phyloP scores from a whole-genome alignment of 257 asterid genomes.

The Leptodermis oblonga region DNA sequence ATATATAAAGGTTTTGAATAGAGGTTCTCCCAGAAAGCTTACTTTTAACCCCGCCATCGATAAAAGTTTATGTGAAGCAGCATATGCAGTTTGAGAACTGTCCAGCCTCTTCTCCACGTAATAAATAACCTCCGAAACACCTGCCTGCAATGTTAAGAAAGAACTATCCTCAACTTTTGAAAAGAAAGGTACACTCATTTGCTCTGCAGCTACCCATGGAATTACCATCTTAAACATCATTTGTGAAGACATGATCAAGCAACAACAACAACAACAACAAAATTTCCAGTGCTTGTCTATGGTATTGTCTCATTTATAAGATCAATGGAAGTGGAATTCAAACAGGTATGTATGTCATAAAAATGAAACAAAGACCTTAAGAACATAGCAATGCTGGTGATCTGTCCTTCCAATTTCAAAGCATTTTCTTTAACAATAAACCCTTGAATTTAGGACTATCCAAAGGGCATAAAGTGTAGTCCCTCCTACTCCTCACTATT shows the following conservation, averaged over 20 bases:
- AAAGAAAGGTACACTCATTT: not conserved
- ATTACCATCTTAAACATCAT: not conserved
- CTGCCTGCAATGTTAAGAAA: conserved; percentile 53
- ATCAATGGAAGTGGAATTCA: not conserved
- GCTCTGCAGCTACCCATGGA: not conserved
- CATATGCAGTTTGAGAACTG: conserved; percentile 52
- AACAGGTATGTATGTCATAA: not conserved
- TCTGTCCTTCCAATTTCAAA: not conserved
- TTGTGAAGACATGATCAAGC: not conserved
- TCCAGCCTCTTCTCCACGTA: conserved; percentile 71
- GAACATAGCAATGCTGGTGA: not conserved
- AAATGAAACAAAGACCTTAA: not conserved
- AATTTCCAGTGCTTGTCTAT: no score
- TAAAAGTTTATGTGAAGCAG: conserved; percentile 78
- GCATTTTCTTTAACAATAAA: not conserved
- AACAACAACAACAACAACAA: no score
- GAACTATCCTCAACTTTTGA: not conserved
- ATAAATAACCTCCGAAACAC: conserved; percentile 86
- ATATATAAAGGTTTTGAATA: conserved; percentile 3
- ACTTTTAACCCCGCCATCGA: conserved; percentile 81
- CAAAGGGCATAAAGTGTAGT: not conserved
- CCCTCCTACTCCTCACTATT: not conserved
- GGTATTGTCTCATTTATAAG: no score
- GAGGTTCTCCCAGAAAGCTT: conserved; percentile 30
- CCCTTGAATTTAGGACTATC: not conserved